Conservation (phyloP, 2,329 filamentous ascomycete species). For the Fusarium penzigii region DNA sequence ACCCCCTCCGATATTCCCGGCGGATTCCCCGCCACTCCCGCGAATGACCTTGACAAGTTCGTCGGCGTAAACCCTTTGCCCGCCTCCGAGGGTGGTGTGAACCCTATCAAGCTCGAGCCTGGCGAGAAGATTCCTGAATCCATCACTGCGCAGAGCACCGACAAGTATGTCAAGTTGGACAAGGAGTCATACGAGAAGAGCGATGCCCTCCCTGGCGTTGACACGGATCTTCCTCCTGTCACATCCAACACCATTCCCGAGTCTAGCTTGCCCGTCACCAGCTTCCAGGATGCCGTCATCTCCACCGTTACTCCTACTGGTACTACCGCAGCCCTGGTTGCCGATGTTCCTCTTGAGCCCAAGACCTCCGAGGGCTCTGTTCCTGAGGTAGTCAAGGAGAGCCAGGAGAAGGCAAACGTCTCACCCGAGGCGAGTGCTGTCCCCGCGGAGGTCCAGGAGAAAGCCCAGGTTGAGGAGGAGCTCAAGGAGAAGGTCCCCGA, state of each 20-base stretch:
- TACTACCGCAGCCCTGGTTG: conserved; percentile 71
- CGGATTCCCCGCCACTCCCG: conserved; percentile 67
- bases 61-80: conserved; percentile 64
- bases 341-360: conserved; percentile 64
- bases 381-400: conserved; percentile 64
- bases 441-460: conserved; percentile 67
- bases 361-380: conserved; percentile 33
- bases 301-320: conserved; percentile 55
- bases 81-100: conserved; percentile 65
- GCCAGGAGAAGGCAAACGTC: conserved; percentile 65
- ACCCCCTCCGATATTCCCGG: conserved; percentile 44
- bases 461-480: conserved; percentile 70
- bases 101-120: conserved; percentile 77
- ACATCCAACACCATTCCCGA: conserved; percentile 74
- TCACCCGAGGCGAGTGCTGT: conserved; percentile 69
- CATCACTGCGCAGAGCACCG: conserved; percentile 66
- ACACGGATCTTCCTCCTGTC: conserved; percentile 55
- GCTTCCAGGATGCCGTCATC: conserved; percentile 46
- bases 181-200: conserved; percentile 85
- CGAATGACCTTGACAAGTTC: conserved; percentile 50
- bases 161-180: conserved; percentile 74
- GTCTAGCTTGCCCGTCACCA: conserved; percentile 71
- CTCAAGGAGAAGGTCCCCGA: conserved; percentile 67
- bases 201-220: conserved; percentile 59
- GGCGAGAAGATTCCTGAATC: conserved; percentile 79